These are phyloP conservation scores for Apiospora saccharicola DNA, from an alignment of 2,329 filamentous ascomycete species.

Conservation along the genomic window DNA sequence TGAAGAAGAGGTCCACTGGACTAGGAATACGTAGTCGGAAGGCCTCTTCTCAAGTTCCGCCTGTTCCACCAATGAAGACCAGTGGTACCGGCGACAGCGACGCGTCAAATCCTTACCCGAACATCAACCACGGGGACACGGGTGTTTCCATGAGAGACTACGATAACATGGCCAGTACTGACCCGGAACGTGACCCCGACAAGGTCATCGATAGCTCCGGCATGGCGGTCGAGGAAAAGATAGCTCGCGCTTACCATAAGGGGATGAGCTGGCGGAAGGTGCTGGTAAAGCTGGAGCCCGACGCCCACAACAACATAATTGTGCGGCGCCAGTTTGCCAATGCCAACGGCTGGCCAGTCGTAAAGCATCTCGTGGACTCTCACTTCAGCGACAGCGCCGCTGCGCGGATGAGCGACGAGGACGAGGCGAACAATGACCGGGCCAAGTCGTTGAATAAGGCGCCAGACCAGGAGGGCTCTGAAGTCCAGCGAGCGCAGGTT, in stretches of 20 bases:
- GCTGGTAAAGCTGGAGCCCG: slow-evolving; percentile 91
- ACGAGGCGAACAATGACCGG: slow-evolving; percentile 72
- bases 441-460: slow-evolving; percentile 66
- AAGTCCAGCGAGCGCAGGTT: slow-evolving; percentile 51
- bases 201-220: slow-evolving; percentile 65
- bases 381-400: slow-evolving; percentile 84
- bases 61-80: slow-evolving; percentile 35
- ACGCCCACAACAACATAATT: slow-evolving; percentile 98
- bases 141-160: slow-evolving; percentile 56
- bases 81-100: slow-evolving; percentile 22
- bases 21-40: slow-evolving; percentile 43
- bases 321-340: slow-evolving; percentile 97
- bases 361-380: slow-evolving; percentile 93
- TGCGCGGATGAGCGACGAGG: slow-evolving; percentile 71
- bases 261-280: slow-evolving; percentile 96
- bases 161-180: slow-evolving; percentile 58
- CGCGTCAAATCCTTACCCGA: slow-evolving; percentile 44
- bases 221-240: slow-evolving; percentile 97
- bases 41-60: slow-evolving; percentile 33
- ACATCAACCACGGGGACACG: slow-evolving; percentile 52
- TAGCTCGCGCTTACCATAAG: slow-evolving; percentile 91
- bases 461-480: slow-evolving; percentile 69
- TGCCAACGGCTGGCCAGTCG: slow-evolving; percentile 95
- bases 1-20: slow-evolving; percentile 59
- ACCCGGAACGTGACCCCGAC: slow-evolving; percentile 53